Evolutionary conservation across 2,329 filamentous ascomycete species (phyloP).

Genomic region (Talaromyces sp.): DNA sequence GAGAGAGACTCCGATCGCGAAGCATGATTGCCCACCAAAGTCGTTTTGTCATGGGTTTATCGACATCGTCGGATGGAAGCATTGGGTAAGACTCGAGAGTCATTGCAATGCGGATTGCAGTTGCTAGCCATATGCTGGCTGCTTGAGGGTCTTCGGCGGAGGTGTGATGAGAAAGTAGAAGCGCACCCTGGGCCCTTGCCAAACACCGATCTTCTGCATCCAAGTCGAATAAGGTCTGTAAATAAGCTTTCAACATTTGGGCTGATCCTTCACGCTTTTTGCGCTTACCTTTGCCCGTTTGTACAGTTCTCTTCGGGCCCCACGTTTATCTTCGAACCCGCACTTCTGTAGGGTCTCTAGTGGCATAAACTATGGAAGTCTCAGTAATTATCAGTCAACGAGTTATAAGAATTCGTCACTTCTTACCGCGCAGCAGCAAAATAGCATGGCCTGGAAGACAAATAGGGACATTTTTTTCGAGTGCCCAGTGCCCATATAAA

Average conservation of each 20-base stretch:
- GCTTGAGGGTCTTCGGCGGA: slow-evolving; percentile 25
- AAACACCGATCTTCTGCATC: slow-evolving; percentile 19
- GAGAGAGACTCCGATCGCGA: slow-evolving; percentile 46
- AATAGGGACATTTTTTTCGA: slow-evolving; percentile 22
- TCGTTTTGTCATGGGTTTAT: slow-evolving; percentile 40
- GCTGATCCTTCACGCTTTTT: not conserved
- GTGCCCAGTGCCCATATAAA: not conserved
- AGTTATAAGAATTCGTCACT: not conserved
- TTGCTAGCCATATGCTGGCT: slow-evolving; percentile 41
- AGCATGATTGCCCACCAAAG: slow-evolving; percentile 54
- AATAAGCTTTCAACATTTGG: not conserved
- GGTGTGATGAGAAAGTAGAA: slow-evolving; percentile 35
- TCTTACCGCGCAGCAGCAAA: slow-evolving; percentile 30
- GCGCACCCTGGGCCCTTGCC: slow-evolving; percentile 25
- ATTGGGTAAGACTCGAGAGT: slow-evolving; percentile 43
- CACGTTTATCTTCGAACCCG: slow-evolving; percentile 40
- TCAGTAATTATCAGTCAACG: not conserved
- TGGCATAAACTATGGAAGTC: slow-evolving; percentile 38
- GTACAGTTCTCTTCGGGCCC: slow-evolving; percentile 43
- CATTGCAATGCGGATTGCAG: slow-evolving; percentile 48
- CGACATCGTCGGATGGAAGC: slow-evolving; percentile 23
- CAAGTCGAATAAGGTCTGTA: slow-evolving; percentile 25
- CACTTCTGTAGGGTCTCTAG: slow-evolving; percentile 37
- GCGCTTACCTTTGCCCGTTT: slow-evolving; percentile 34
- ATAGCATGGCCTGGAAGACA: slow-evolving; percentile 26